Evolutionary conservation across 768 basidiomycete species (phyloP).

Genomic region (Lactarius deliciosus): DNA sequence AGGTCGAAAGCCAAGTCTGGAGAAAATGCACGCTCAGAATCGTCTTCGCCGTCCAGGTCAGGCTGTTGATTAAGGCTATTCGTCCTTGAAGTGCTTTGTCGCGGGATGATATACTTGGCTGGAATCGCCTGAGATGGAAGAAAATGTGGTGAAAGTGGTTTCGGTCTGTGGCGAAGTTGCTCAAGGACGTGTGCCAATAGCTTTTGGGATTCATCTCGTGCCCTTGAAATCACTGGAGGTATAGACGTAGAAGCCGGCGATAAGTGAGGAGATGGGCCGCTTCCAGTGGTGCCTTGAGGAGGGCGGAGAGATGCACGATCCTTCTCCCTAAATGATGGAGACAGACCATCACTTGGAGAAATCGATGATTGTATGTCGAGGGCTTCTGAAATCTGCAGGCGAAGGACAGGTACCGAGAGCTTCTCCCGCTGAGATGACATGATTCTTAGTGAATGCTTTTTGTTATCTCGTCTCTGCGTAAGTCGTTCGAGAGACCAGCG

Average conservation of each 20-base stretch:
- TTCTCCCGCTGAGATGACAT: slow-evolving; percentile 21
- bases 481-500: not conserved
- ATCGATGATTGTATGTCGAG: not conserved
- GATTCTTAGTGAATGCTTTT: not conserved
- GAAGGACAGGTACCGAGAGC: slow-evolving; percentile 18
- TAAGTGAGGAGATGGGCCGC: slow-evolving; percentile 31
- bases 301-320: slow-evolving; percentile 35
- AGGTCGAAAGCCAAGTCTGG: slow-evolving; percentile 68
- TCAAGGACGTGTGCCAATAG: slow-evolving; percentile 62
- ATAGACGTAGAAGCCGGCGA: slow-evolving; percentile 28
- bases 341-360: slow-evolving; percentile 8
- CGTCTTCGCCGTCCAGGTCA: slow-evolving; percentile 47
- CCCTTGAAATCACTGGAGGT: slow-evolving; percentile 40
- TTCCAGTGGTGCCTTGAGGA: slow-evolving; percentile 32
- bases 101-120: slow-evolving; percentile 2
- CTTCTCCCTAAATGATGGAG: slow-evolving; percentile 27
- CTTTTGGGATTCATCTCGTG: slow-evolving; percentile 64
- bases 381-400: slow-evolving; percentile 25
- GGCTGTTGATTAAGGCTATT: not conserved
- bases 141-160: slow-evolving; percentile 42
- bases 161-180: slow-evolving; percentile 57
- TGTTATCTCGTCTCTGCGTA: not conserved
- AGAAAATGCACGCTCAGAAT: slow-evolving; percentile 46
- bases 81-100: slow-evolving; percentile 17
- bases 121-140: not conserved